Evolutionary conservation across 78 protist species (phyloP).

Genomic region (Cyanophora paradoxa): DNA sequence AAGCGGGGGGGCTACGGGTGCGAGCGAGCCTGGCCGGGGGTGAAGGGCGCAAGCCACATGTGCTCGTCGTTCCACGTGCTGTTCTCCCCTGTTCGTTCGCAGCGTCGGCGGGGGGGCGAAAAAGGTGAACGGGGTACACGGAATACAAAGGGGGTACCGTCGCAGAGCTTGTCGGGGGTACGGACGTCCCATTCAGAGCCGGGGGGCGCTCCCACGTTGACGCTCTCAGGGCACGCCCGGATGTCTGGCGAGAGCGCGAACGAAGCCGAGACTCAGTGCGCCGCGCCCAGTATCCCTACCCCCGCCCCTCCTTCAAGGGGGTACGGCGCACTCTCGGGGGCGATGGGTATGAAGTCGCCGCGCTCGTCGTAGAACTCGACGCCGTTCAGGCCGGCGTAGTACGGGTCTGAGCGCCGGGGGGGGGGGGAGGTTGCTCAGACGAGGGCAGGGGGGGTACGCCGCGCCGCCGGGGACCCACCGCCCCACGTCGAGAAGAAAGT

Average conservation of each 20-base stretch:
- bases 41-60: constrained; percentile 71
- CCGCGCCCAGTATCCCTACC: too few relatives aligned
- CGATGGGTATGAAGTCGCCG: constrained; percentile 10
- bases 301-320: too few relatives aligned
- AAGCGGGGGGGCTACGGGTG: neutral
- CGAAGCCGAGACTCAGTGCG: too few relatives aligned
- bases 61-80: constrained; percentile 63
- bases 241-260: constrained; percentile 42
- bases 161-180: constrained; percentile 43
- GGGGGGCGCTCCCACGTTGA: constrained; percentile 1
- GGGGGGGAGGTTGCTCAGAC: too few relatives aligned
- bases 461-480: too few relatives aligned
- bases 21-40: constrained; percentile 24
- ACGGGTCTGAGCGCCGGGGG: too few relatives aligned
- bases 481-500: neutral
- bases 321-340: too few relatives aligned
- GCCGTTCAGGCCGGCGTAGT: constrained; percentile 38
- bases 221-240: constrained; percentile 1
- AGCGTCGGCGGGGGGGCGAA: too few relatives aligned
- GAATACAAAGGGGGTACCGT: too few relatives aligned
- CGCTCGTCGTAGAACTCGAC: constrained; percentile 23
- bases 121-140: too few relatives aligned
- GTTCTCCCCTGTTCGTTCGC: too few relatives aligned
- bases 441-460: too few relatives aligned
- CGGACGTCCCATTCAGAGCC: constrained; percentile 43